phyloP scores from a whole-genome alignment of 352 stramenopile species.

The Pythium rhizo-oryzae region DNA sequence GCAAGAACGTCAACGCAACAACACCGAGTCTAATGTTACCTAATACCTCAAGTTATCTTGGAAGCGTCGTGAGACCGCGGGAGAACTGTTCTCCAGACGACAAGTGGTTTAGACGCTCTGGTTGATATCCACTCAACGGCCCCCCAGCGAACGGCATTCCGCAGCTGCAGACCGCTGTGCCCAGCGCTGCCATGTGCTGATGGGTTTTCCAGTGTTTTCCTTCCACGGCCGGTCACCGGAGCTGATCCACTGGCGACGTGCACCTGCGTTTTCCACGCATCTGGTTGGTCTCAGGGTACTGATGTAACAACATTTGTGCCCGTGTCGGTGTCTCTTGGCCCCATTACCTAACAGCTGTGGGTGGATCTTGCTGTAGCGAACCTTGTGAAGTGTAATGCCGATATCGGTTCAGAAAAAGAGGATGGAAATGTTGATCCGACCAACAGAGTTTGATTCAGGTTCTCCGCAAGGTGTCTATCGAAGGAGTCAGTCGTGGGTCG shows the following conservation, averaged over 20 bases:
- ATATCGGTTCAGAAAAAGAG: too few relatives aligned
- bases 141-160: neutral
- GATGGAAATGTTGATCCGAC: too few relatives aligned
- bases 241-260: neutral
- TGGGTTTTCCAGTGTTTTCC: constrained; percentile 8
- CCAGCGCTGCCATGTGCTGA: neutral
- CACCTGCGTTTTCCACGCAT: constrained; percentile 2
- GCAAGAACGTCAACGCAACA: constrained; percentile 14
- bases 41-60: neutral
- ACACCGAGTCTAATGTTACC: neutral
- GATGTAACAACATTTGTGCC: constrained; percentile 3
- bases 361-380: constrained; percentile 10
- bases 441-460: too few relatives aligned
- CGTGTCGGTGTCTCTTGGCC: constrained; percentile 24
- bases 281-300: constrained; percentile 1
- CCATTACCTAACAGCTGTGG: constrained; percentile 21
- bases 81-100: neutral
- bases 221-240: neutral
- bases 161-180: neutral
- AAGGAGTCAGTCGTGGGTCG: constrained; percentile 23
- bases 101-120: neutral
- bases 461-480: constrained; percentile 3
- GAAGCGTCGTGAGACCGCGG: neutral
- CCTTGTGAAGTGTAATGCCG: neutral
- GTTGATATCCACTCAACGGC: neutral